Evolutionary conservation across 2,329 filamentous ascomycete genomes (phyloP), one percentile per base, ranked within the genome.

Genomic region (Nigrospora oryzae): DNA sequence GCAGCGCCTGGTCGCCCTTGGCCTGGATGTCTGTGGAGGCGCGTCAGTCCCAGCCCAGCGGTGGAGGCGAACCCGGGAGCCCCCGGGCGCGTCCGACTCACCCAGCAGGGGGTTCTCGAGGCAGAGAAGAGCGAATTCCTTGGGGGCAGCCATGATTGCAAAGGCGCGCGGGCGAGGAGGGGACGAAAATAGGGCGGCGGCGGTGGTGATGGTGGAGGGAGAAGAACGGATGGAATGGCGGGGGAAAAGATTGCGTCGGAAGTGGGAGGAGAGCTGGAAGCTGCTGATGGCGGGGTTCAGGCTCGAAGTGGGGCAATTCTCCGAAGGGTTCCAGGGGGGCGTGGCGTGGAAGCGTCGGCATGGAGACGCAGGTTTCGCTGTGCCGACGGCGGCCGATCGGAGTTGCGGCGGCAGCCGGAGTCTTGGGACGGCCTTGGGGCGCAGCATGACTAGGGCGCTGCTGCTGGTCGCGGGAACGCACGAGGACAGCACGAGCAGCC

Each of bases 61-160:
- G 31, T n/a, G 36, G 23, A 14, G 35, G 15, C 19, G 23, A 31
- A 19, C 5, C 4, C 15, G 34, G 15, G 11, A 38, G 14, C 41
- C 40, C 15, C 7, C 11, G 30, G 11, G n/a, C 12, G 15, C 33
- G 30, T n/a, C 31, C 13, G 39, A 69, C 77, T 56, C 72, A 90
- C 86, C 91, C 60, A 98, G 86, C 59, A 98, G 83, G 67, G 93
- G 93, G 71, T 98, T 98, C 84, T 96, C 93, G 60, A 98, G 73
- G 70, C 86, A 93, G 62, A 97, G 78, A 60, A 98, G 85, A 68
- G 87, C 77, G 73, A 85, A 97, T 69, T 89, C 84, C 71, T 89
- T 85, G 57, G 68, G 63, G 56, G 83, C 67, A 63, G 86, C 76
- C 88, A 95, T 95, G 53, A 61, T 72, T 59, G 51, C 59, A 16